Percentiles rank a stretch among this genome's conserved stretches.
These are phyloP conservation scores for Neobulgaria alba DNA, from an alignment of 2,329 filamentous ascomycete genomes.

Conservation along the genomic window DNA sequence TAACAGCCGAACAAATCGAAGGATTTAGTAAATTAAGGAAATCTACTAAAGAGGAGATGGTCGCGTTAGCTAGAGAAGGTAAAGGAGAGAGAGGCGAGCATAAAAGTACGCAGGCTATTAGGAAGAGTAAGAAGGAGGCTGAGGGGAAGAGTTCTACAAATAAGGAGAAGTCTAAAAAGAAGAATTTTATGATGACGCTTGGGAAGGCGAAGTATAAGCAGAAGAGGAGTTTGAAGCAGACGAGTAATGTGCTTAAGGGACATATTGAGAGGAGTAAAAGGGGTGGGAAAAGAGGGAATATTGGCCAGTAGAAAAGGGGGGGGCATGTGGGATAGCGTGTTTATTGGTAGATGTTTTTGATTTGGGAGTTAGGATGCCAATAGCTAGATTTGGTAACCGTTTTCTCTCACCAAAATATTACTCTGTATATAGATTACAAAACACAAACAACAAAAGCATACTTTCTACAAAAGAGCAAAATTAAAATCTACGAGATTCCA, in stretches of 20 bases:
- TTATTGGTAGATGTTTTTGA: too few species aligned
- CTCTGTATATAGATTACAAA: too few species aligned
- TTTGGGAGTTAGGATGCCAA: too few species aligned
- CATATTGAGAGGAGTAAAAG: conserved; percentile 78
- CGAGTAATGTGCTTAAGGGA: conserved; percentile 67
- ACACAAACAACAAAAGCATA: too few species aligned
- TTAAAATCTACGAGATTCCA: too few species aligned
- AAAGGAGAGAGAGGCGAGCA: conserved; percentile 71
- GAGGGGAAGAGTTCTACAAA: conserved; percentile 96
- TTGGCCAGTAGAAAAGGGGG: conserved; percentile 26
- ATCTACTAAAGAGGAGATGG: conserved; percentile 79
- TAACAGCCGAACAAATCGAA: conserved; percentile 89
- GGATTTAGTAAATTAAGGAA: conserved; percentile 75
- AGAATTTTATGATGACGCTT: conserved; percentile 98
- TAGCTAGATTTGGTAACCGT: too few species aligned
- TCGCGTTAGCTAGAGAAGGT: conserved; percentile 74
- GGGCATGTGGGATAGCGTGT: too few species aligned
- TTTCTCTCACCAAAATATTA: too few species aligned
- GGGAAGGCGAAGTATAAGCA: conserved; percentile 94
- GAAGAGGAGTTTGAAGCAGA: conserved; percentile 86
- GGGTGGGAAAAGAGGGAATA: conserved; percentile 73
- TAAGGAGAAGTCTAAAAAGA: conserved; percentile 90
- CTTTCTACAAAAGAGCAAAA: too few species aligned
- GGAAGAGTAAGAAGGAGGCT: conserved; percentile 77
- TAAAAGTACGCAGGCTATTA: conserved; percentile 75